phyloP scores from a whole-genome alignment of 495 filamentous ascomycete species.

The Penicillium subrubescens region DNA sequence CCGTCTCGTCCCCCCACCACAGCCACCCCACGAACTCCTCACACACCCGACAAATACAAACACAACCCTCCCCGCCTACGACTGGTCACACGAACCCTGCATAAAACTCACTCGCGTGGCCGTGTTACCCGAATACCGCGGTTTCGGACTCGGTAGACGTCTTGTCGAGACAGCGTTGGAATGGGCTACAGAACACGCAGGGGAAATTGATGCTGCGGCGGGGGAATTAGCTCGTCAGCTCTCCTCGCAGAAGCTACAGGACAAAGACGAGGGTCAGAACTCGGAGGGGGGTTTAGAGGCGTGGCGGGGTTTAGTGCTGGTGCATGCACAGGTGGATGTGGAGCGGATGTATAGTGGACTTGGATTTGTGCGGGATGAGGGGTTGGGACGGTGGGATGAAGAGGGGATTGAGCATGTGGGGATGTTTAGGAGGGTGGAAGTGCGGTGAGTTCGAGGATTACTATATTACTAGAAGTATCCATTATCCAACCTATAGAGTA shows the following conservation, averaged over 20 bases:
- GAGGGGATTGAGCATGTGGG: constrained; percentile 84
- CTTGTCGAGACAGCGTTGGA: constrained; percentile 62
- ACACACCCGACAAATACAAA: constrained; percentile 17
- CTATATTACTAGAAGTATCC: no score
- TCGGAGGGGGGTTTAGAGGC: constrained; percentile 8
- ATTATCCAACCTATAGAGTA: not conserved
- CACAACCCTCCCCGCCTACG: constrained; percentile 11
- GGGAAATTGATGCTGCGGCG: constrained; percentile 42
- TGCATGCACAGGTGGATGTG: constrained; percentile 71
- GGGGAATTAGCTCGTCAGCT: constrained; percentile 24
- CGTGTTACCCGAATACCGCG: constrained; percentile 61
- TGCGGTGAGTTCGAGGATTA: constrained; percentile 9
- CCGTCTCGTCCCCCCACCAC: constrained; percentile 76
- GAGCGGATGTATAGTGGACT: constrained; percentile 60
- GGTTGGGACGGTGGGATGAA: constrained; percentile 77
- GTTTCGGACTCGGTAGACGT: constrained; percentile 59
- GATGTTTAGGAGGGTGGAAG: constrained; percentile 60
- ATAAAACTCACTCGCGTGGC: constrained; percentile 80
- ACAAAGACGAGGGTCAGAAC: not conserved
- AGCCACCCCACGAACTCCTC: constrained; percentile 56
- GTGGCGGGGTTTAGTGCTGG: constrained; percentile 71
- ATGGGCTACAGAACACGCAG: constrained; percentile 62
- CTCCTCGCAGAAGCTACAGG: no score
- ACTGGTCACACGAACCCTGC: constrained; percentile 63
- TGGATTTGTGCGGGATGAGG: constrained; percentile 71